Base-by-base conservation (phyloP, 1,284 basidiomycete genomes). In the Sanguinoderma infundibulare region DNA sequence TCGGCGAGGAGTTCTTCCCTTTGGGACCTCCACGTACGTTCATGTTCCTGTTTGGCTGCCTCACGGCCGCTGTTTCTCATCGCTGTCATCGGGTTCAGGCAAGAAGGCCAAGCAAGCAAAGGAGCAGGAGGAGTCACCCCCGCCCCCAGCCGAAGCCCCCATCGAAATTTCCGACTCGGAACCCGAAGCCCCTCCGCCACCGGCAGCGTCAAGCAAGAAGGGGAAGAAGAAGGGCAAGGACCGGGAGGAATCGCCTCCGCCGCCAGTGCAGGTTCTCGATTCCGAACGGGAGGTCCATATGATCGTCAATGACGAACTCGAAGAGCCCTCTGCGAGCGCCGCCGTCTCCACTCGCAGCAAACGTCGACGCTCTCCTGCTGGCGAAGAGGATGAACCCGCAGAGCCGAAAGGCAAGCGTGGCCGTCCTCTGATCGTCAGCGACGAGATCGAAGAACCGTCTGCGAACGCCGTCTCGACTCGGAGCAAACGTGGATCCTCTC, bases 11-110 rank as follows among this genome's bases (percentile, higher is more conserved):
- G 51, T 76, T 90, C 52, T 67, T 81, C 36, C 81, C 83, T 15
- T 73, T 77, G 14, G 87, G 87, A 0, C 86, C 87, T 56, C 86
- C 85, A 61, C 79, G 87, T 87, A 75, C 62, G 77, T 69, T 14
- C 6, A 26, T 36, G 77, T 69, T 14, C 6, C 28, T 36, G 36
- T 52, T 22, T 47, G 38, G 24, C 38, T 53, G 50, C 39, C 17
- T 50, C 32, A 28, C 36, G 50, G 10, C 20, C 30, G 39, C 20
- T 22, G 15, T 34, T n/a, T 8, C 35, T 46, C 35, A 57, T 26
- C 39, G 42, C 35, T 28, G 15, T 46, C 32, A 20, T 5, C 24
- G 64, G 64, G 59, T 8, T 49, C 55, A 24, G 42, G 42, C 24
- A 66, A 57, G 53, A 65, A 64, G 39, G 40, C 35, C 17, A 63